phyloP scores from a whole-genome alignment of 164 flowering plant species.

The Piper betle region DNA sequence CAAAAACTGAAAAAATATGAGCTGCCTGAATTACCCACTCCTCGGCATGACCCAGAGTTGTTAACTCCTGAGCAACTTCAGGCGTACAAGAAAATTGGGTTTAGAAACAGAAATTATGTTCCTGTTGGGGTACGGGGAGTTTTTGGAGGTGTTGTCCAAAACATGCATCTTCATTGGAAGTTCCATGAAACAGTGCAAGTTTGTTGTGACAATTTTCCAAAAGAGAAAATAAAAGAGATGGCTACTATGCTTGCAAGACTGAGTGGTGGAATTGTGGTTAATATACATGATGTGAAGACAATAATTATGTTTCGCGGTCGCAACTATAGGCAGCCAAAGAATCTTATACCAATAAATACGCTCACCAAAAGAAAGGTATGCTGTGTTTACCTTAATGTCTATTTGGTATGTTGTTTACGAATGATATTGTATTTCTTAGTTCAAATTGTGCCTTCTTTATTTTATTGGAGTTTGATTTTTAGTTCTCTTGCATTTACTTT shows the following conservation, averaged over 20 bases:
- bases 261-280: slow-evolving; percentile 94
- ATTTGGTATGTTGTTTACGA: background rate
- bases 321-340: slow-evolving; percentile 93
- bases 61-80: slow-evolving; percentile 89
- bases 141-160: slow-evolving; percentile 98
- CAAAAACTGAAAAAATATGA: slow-evolving; percentile 96
- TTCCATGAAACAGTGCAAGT: slow-evolving; percentile 99
- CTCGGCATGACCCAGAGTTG: slow-evolving; percentile 96
- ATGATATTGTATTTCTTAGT: background rate
- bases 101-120: slow-evolving; percentile 79
- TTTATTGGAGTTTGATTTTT: too few species aligned
- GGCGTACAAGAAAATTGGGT: slow-evolving; percentile 89
- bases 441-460: too few species aligned
- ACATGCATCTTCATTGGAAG: slow-evolving; percentile 99
- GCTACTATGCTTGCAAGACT: slow-evolving; percentile 86
- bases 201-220: slow-evolving; percentile 93
- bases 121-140: slow-evolving; percentile 99
- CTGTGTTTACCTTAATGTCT: background rate
- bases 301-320: slow-evolving; percentile 98
- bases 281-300: slow-evolving; percentile 86
- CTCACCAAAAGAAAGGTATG: slow-evolving; percentile 94
- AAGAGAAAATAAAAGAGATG: slow-evolving; percentile 97
- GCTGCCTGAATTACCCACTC: slow-evolving; percentile 80
- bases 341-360: slow-evolving; percentile 88
- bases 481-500: too few species aligned